These are phyloP conservation scores for Talaromyces sp. DNA, from an alignment of 2,329 filamentous ascomycete species.

Conservation along the genomic window DNA sequence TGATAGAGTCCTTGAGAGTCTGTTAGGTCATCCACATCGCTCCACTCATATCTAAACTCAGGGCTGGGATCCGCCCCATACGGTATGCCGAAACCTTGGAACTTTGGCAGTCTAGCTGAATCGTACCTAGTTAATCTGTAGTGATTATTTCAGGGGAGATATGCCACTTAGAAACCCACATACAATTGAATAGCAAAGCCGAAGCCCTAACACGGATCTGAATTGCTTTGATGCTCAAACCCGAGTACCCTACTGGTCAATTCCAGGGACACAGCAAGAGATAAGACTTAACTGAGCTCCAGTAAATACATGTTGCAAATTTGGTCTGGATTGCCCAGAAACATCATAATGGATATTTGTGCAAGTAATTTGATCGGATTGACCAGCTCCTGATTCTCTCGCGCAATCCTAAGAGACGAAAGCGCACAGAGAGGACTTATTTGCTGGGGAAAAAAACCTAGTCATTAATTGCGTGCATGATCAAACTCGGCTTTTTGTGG, in stretches of 20 bases:
- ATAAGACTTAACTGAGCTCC: neutral
- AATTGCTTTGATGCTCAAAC: neutral
- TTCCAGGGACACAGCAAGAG: neutral
- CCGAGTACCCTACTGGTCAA: neutral
- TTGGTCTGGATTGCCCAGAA: too few species aligned
- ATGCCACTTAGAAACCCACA: neutral
- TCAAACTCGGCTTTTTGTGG: too few species aligned
- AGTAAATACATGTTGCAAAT: neutral
- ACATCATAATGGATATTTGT: too few species aligned
- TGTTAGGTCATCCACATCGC: neutral
- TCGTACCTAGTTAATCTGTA: neutral
- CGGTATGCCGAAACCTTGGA: neutral
- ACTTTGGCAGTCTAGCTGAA: neutral
- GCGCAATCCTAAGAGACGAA: too few species aligned
- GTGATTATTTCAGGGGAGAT: neutral
- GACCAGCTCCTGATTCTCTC: too few species aligned
- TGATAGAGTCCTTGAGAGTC: neutral
- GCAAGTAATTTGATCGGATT: too few species aligned
- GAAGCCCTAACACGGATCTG: neutral
- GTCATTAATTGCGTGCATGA: too few species aligned
- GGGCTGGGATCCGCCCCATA: neutral
- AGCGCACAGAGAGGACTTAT: too few species aligned
- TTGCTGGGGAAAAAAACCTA: too few species aligned
- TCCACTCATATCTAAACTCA: neutral
- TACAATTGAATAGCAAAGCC: neutral